Percentiles rank a stretch among this genome's conserved stretches.
phyloP scores from a whole-genome alignment of 1,139 yeast species.

The Kodamaea fungicola region DNA sequence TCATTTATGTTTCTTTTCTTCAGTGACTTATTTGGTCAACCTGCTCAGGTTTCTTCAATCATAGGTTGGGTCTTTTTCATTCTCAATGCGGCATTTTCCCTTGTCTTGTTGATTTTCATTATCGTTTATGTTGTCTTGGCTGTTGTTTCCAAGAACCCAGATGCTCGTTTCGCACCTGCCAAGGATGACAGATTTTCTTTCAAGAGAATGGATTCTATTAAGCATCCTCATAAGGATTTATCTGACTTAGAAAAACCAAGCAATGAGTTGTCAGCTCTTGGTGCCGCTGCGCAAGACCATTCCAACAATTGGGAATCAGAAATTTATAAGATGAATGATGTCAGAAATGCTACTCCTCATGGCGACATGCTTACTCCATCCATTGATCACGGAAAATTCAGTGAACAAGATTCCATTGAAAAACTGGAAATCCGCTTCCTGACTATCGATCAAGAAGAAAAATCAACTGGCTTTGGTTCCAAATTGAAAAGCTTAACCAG shows the following conservation, averaged over 20 bases:
- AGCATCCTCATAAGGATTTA: conserved; percentile 15
- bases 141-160: conserved; percentile 70
- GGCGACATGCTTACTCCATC: conserved; percentile 23
- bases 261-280: conserved; percentile 64
- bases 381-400: conserved; percentile 13
- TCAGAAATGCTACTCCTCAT: conserved; percentile 13
- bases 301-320: conserved; percentile 66
- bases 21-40: conserved; percentile 68
- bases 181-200: conserved; percentile 81
- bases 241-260: conserved; percentile 5
- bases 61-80: conserved; percentile 82
- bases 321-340: conserved; percentile 49
- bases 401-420: conserved; percentile 5
- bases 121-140: conserved; percentile 56
- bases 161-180: conserved; percentile 78
- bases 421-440: conserved; percentile 1
- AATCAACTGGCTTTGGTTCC: conserved; percentile 11
- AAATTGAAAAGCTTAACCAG: conserved; percentile 16
- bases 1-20: conserved; percentile 73
- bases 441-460: neutral
- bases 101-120: conserved; percentile 59
- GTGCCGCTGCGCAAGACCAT: conserved; percentile 71
- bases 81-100: conserved; percentile 72
- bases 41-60: conserved; percentile 62
- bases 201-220: conserved; percentile 53